Base-by-base conservation (phyloP, 176 grass and related monocot species). In the Oryza punctata region DNA sequence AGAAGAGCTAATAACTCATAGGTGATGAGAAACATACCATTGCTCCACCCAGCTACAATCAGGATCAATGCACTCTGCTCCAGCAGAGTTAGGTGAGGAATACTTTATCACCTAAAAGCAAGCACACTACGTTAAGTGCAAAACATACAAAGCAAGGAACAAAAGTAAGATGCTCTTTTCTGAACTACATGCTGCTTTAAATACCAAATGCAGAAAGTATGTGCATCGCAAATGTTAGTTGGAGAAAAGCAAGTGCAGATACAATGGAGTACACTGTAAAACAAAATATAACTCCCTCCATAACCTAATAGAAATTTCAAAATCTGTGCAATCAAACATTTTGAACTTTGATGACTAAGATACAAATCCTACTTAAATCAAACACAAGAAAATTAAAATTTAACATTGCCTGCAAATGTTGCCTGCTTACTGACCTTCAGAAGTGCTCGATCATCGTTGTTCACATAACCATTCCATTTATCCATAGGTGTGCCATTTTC, bases 21-120 rank as follows among this genome's bases (percentile, higher is more conserved):
- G 16, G 65, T 5, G 43, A 72, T 9, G 67, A 75, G 64, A 72
- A 77, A 79, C 59, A 78, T 93, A 97, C 94, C 94, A 94, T 85
- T 97, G 94, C 67, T 97, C 94, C 66, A 97, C 85, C 94, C 94
- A 97, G 35, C 64, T 91, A 80, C 91, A 97, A 67, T 97, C 94
- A 88, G 91, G 91, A 88, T 89, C 91, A 88, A 97, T 87, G 71
- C 94, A 97, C 78, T 97, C 94, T 28, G 94, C 91, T 81, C 94
- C 94, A 89, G 91, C 91, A 89, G 91, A 97, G 84, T 73, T 91
- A 88, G 91, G 84, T 2, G 94, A 97, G 10, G 94, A 72, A 87
- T 89, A 97, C 28, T 94, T 97, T 85, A 97, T 91, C 44, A 93
- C 94, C 91, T 94, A 67, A 70, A 67, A 70, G 67, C 72, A 77